A percentile compares a stretch with the other conserved stretches of the same genome.
These are phyloP conservation scores for Gloeophyllum trabeum DNA, from an alignment of 768 basidiomycete genomes.

Conservation along the genomic window DNA sequence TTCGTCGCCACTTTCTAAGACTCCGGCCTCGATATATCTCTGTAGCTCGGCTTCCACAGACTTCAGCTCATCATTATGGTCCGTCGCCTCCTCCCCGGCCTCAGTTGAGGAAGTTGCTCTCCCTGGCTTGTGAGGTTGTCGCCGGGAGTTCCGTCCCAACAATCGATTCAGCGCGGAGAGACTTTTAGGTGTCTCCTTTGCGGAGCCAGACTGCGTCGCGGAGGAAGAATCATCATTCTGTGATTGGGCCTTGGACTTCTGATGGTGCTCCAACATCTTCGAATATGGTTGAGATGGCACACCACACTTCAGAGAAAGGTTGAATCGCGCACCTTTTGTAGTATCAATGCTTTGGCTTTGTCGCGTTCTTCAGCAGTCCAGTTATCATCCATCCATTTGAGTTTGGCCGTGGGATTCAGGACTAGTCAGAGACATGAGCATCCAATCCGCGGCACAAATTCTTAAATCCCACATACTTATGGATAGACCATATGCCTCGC, in stretches of 20 bases:
- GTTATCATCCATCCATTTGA: slow-evolving; percentile 4
- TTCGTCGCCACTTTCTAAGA: not conserved
- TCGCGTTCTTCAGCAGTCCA: slow-evolving; percentile 1
- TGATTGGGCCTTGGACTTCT: not conserved
- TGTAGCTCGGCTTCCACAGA: slow-evolving; percentile 3
- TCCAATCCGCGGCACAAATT: not conserved
- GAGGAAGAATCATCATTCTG: not conserved
- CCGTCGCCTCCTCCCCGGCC: not conserved
- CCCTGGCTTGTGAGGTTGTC: not conserved
- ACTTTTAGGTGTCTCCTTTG: not conserved
- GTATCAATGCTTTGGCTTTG: not conserved
- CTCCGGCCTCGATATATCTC: slow-evolving; percentile 1
- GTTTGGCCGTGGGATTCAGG: slow-evolving; percentile 6
- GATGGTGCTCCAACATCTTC: not conserved
- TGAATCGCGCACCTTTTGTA: not conserved
- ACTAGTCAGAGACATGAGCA: not conserved
- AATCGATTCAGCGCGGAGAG: not conserved
- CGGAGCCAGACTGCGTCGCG: not conserved
- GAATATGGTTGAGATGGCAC: not conserved
- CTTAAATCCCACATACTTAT: slow-evolving; percentile 7
- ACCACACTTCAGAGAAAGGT: not conserved
- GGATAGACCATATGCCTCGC: slow-evolving; percentile 8
- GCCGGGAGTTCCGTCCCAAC: no score
- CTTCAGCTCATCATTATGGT: not conserved
- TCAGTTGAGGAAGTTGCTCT: not conserved